Evolutionary conservation across 805 yeast species (phyloP), one percentile per base, ranked within the genome.

Genomic region (Komagataella mondaviorum): DNA sequence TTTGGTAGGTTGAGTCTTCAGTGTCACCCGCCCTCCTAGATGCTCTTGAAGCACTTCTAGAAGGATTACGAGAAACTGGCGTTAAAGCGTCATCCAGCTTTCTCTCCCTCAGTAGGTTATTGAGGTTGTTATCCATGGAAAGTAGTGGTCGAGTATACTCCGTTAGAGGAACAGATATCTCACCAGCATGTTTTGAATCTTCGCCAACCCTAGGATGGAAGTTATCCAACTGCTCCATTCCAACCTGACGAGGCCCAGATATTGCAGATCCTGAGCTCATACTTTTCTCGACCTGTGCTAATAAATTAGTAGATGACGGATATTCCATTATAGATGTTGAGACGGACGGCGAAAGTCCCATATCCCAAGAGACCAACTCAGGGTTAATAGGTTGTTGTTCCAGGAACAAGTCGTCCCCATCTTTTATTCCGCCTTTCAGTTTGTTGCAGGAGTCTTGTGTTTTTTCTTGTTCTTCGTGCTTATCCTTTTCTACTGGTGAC

Each of bases 111-210:
- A 66, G 46, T 14, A 66, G 57, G 36, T 60, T 62, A 44, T 63
- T 59, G 49, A 67, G 55, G 51, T 66, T 60, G 8, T 55, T 58
- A 50, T 64, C 65, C 70, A 66, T 67, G 23, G 67, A 61, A 51
- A 65, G 64, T 51, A 66, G 49, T 10, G 71, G 71, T 30, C 64
- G 66, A 16, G 67, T 64, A 51, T 63, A 67, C 51, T 67, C 71
- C 49, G 67, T 68, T 23, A 65, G 17, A 7, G 70, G 66, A 4
- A 65, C 53, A 2, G 62, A 49, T 4, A 65, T 65, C 53, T 65
- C 70, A 8, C 69, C 69, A 2, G 60, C 49, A 45, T 66, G 57
- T 48, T 56, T 61, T 20, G 54, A 56, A 43, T 50, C 20, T 46
- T 36, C 24, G 36, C 39, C 23, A 47, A 48, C 24, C 51, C 54